Evolutionary conservation across 768 basidiomycete genomes (phyloP).

Genomic region (Phaeotremella fagi): DNA sequence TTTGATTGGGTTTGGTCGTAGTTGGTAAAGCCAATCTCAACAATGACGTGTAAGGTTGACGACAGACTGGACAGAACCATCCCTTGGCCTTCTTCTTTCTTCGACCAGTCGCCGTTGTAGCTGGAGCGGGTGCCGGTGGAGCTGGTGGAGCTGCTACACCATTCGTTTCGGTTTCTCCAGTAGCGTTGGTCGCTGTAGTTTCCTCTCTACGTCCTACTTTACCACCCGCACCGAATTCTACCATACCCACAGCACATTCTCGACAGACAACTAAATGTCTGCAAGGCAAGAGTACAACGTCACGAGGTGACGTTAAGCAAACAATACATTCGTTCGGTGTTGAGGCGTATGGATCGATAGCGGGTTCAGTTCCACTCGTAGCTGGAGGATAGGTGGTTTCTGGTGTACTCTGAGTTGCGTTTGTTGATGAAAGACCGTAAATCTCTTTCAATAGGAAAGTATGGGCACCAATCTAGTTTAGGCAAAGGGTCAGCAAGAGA

Average conservation of each 20-base stretch:
- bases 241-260: conserved; percentile 94
- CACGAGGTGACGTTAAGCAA: conserved; percentile 78
- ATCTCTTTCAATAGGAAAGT: conserved; percentile 96
- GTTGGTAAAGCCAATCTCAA: conserved; percentile 64
- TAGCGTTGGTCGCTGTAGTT: conserved; percentile 51
- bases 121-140: conserved; percentile 37
- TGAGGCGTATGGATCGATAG: conserved; percentile 61
- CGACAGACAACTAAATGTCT: conserved; percentile 91
- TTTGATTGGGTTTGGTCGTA: conserved; percentile 17
- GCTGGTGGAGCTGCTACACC: conserved; percentile 40
- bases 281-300: conserved; percentile 89
- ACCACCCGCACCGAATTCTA: conserved; percentile 92
- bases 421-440: conserved; percentile 69
- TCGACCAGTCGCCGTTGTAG: conserved; percentile 47
- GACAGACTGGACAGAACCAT: conserved; percentile 95
- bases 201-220: conserved; percentile 56
- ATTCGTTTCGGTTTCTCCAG: conserved; percentile 27
- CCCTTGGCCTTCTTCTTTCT: conserved; percentile 92
- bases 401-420: conserved; percentile 11
- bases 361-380: conserved; percentile 33
- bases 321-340: conserved; percentile 71
- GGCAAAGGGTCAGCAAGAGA: too few species aligned
- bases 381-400: conserved; percentile 49
- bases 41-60: conserved; percentile 88
- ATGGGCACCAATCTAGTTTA: conserved; percentile 79